Base-by-base conservation (phyloP, 1,284 basidiomycete species). In the Cerioporus squamosus region DNA sequence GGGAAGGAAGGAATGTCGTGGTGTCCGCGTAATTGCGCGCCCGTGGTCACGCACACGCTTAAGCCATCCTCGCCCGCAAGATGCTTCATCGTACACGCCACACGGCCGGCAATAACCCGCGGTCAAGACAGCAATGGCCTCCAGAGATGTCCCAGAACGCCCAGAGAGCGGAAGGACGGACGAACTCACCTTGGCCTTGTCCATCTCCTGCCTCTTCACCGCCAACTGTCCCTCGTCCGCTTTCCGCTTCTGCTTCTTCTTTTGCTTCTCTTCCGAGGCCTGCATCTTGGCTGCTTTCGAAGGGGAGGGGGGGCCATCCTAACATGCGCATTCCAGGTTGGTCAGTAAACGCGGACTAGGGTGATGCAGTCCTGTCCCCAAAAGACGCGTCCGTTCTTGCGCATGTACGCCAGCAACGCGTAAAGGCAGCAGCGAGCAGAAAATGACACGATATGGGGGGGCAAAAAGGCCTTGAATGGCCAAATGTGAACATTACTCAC, bases 121-220 rank as follows among this genome's bases (percentile, higher is more conserved):
- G n/a, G n/a, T n/a, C n/a, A n/a, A n/a, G n/a, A n/a, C n/a, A n/a
- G n/a, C n/a, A n/a, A 36, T 36, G 33, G 8, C 33, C 33, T 10
- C 33, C 9, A 36, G 33, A 36, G 33, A 9, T 29, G n/a, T n/a
- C n/a, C n/a, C n/a, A n/a, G n/a, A n/a, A 29, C 26, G 5, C 26
- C 5, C 9, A 9, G 26, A 29, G 26, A 29, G 26, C 10, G n/a
- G 20, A n/a, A 17, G 5, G 15, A 14, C 8, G 14, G 20, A 40
- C 6, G 24, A 26, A 60, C 74, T 42, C 63, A 88, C 91, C 79
- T 92, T 93, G 23, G 87, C 88, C 72, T 92, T 93, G 76, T 91
- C 88, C 88, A 93, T 91, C 68, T 86, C 88, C 68, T 90, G 83
- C 57, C 90, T 78, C 77, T 86, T 89, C 48, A 75, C 80, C 18